Evolutionary conservation across 2,329 filamentous ascomycete species (phyloP), one percentile per base, ranked within the genome.

Genomic region (Chaetothyriales sp.): DNA sequence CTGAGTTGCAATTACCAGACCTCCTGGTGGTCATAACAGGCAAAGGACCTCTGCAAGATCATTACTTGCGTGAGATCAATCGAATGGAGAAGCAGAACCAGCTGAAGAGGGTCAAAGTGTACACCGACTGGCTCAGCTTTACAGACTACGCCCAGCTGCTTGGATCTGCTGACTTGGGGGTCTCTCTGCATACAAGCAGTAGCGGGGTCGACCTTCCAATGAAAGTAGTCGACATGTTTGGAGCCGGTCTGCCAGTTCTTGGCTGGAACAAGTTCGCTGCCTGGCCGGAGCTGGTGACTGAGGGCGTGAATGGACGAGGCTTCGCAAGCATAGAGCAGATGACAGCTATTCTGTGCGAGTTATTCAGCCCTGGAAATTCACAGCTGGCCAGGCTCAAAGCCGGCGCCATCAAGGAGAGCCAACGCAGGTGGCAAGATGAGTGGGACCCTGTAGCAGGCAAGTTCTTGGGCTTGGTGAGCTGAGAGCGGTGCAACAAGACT

Each of bases 201-300:
- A 95, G 87, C 2, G 92, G 92, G 1, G 88, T 98, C 0, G 92
- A 98, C 66, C 72, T 98, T 18, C 92, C 92, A 0, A 98, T 98
- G 92, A 98, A 98, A 69, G 88, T 98, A 1, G 89, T 98, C 12
- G 92, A 98, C 65, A 95, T 98, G 89, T 96, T 98, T 65, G 92
- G 92, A 2, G 84, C 89, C 0, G 92, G 90, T 0, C 71, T 98
- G 25, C 92, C 92, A 0, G 92, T 98, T 0, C 81, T 83, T 0
- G 90, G 88, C 3, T 96, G 92, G 75, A 79, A 78, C 22, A 76
- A 77, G 1, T 98, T 94, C 62, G 81, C 89, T 63, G 90, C 89
- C 55, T 95, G 94, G 75, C 73, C 78, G 2, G 92, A 98, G 69
- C 71, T 98, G n/a, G 85, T 98, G 22, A 83, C 77, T 49, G 89